Conservation (phyloP, 78 protist species). For the Parvularia atlantis region DNA sequence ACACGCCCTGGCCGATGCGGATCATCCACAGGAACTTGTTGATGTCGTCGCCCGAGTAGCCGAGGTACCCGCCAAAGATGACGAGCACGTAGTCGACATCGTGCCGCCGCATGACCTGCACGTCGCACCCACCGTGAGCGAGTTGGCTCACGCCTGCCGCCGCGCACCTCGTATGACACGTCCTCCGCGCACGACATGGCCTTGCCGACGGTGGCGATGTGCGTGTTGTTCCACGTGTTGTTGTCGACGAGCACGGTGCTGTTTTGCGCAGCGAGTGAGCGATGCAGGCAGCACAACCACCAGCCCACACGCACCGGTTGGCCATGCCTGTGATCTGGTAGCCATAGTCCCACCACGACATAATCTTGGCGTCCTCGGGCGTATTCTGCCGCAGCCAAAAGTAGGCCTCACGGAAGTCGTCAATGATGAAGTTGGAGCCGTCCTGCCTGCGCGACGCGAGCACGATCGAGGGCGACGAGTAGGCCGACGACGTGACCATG, state of each 20-base stretch:
- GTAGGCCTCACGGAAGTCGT: slow-evolving; percentile 99
- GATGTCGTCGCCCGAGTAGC: slow-evolving; percentile 92
- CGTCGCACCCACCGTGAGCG: neutral
- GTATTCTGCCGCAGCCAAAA: slow-evolving; percentile 95
- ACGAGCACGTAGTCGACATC: slow-evolving; percentile 97
- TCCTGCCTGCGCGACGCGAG: slow-evolving; percentile 44
- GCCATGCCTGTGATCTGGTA: slow-evolving; percentile 97
- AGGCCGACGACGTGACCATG: neutral
- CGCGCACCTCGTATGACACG: slow-evolving; percentile 41
- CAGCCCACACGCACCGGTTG: slow-evolving; percentile 1
- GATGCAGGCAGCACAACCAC: too few species aligned
- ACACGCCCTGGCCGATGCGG: slow-evolving; percentile 60
- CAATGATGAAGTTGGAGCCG: slow-evolving; percentile 85
- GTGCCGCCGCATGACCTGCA: slow-evolving; percentile 39
- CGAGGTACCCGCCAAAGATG: slow-evolving; percentile 93
- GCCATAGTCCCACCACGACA: slow-evolving; percentile 99
- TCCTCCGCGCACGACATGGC: slow-evolving; percentile 84
- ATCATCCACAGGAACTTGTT: slow-evolving; percentile 97
- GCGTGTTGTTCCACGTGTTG: slow-evolving; percentile 99
- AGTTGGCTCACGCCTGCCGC: neutral
- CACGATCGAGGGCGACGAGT: slow-evolving; percentile 84
- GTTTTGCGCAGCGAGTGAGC: slow-evolving; percentile 8
- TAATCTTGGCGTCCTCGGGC: slow-evolving; percentile 76
- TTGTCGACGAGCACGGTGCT: slow-evolving; percentile 95
- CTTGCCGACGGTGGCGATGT: slow-evolving; percentile 91